Base-by-base conservation (phyloP, 2,329 filamentous ascomycete genomes). In the Aspergillus sp. region DNA sequence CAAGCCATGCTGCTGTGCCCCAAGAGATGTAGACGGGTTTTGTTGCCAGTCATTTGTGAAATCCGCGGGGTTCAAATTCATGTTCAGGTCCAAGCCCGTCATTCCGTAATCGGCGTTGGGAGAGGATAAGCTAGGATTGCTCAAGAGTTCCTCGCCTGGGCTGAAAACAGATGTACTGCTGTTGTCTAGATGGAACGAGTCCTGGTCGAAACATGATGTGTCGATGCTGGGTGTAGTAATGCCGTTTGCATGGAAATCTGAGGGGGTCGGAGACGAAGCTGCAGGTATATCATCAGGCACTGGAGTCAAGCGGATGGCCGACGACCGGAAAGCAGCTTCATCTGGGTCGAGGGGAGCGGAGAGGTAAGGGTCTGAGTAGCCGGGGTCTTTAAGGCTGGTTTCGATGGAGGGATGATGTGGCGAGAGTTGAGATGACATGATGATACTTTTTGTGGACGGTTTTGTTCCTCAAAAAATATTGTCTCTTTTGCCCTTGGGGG, bases 331-430 rank as follows among this genome's bases (percentile, higher is more conserved):
- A 25, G 62, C 60, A 12, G 59, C 55, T 53, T 72, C 67, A 32
- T 73, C 69, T 3, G 59, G 65, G 48, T 67, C 65, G 7, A 64
- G 63, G 6, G 66, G 60, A 7, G 65, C 60, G 12, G 67, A 65
- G 6, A 73, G 63, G 53, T 70, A 72, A 19, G 67, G 64, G 45
- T 72, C 68, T 44, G 60, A 60, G 46, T 60, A 57, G 41, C 57
- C 61, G 38, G 63, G 54, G 30, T 66, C 59, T 41, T 62, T 64
- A 49, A 67, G 63, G 13, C 55, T 57, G 41, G 60, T 52, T 33
- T 55, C 53, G 47, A 56, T 58, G 32, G 57, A 39, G 51, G 13
- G 59, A 63, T 38, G 57, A 49, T 53, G 54, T 41, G 43, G 58
- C 46, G 49, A 58, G 52, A 55, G 38, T 44, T 33, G 43, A 3